phyloP scores from a whole-genome alignment of 768 basidiomycete species.

The Cytidiella melzeri region DNA sequence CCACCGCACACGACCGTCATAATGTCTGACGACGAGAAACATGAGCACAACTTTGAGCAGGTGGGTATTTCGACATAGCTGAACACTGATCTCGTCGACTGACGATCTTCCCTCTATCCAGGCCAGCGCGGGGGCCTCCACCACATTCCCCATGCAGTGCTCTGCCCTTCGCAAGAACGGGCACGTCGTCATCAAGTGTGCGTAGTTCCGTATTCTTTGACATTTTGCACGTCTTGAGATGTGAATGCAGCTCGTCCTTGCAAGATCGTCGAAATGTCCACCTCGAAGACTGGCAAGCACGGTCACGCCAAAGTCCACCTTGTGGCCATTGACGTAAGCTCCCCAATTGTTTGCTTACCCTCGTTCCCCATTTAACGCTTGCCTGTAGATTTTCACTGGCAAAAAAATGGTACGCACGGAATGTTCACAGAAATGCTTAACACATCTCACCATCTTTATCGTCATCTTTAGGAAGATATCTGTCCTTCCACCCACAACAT shows the following conservation, averaged over 20 bases:
- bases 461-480: conserved; percentile 89
- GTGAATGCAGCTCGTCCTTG: conserved; percentile 68
- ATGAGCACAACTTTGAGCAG: conserved; percentile 85
- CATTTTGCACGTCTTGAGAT: not conserved
- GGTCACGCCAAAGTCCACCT: conserved; percentile 99
- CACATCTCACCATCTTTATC: too few species aligned
- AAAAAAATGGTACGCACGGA: conserved; percentile 92
- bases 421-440: too few species aligned
- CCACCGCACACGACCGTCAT: conserved; percentile 27
- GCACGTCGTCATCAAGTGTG: conserved; percentile 94
- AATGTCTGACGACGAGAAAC: conserved; percentile 88
- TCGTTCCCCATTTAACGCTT: conserved; percentile 12
- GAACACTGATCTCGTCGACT: conserved; percentile 13
- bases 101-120: too few species aligned
- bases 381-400: conserved; percentile 87
- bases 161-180: conserved; percentile 92
- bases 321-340: conserved; percentile 86
- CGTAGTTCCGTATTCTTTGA: not conserved
- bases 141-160: conserved; percentile 88
- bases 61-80: too few species aligned
- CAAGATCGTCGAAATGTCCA: conserved; percentile 99
- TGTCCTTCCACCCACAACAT: conserved; percentile 99
- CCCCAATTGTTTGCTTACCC: not conserved
- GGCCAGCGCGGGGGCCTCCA: conserved; percentile 70
- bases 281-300: conserved; percentile 99